These are phyloP conservation scores for Nakaseomyces bracarensis DNA, from an alignment of 1,139 yeast genomes.

Conservation along the genomic window DNA sequence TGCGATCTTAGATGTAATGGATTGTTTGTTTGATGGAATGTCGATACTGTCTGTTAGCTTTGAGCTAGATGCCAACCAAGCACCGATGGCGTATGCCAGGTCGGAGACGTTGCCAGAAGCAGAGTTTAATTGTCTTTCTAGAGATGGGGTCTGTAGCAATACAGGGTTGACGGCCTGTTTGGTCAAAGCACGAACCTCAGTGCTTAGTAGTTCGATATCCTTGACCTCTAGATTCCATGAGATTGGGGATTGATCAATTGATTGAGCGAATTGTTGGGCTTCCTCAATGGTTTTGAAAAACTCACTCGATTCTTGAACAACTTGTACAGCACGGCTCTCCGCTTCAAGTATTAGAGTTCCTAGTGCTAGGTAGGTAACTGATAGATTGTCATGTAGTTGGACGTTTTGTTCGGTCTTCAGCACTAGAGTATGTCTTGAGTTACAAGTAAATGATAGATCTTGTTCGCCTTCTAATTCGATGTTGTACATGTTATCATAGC, in stretches of 20 bases:
- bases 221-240: constrained; percentile 36
- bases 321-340: constrained; percentile 14
- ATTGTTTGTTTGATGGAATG: not conserved
- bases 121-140: constrained; percentile 14
- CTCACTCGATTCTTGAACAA: constrained; percentile 15
- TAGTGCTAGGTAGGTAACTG: constrained; percentile 25
- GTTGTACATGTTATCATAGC: constrained; percentile 36
- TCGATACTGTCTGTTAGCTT: constrained; percentile 13
- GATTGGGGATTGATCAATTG: constrained; percentile 18
- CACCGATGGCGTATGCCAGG: constrained; percentile 14
- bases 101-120: constrained; percentile 4
- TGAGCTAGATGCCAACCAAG: constrained; percentile 13
- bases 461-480: constrained; percentile 16
- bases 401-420: constrained; percentile 28
- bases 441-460: constrained; percentile 27
- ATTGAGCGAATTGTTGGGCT: constrained; percentile 23
- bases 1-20: not conserved
- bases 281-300: constrained; percentile 14
- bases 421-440: constrained; percentile 34
- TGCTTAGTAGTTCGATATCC: constrained; percentile 24
- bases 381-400: constrained; percentile 15
- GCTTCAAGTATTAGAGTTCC: constrained; percentile 8
- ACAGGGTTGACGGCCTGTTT: constrained; percentile 35
- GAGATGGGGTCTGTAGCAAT: constrained; percentile 26
- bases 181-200: constrained; percentile 27